Conservation (phyloP, 2,329 filamentous ascomycete species). For the Colletotrichum navitas region DNA sequence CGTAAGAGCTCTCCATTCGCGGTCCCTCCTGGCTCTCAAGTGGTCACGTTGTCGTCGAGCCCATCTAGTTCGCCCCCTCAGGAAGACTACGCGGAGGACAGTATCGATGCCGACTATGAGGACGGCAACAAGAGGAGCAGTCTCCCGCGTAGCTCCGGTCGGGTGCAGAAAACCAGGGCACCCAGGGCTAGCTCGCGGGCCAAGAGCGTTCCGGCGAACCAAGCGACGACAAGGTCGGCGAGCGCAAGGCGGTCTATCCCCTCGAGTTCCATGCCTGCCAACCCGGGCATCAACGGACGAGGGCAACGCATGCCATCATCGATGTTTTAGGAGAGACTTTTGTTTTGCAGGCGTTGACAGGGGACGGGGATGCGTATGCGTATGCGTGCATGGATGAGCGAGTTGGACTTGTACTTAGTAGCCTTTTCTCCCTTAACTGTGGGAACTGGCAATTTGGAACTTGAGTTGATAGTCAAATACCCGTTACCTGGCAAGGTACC, state of each 20-base stretch:
- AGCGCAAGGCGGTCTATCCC: slow-evolving; percentile 8
- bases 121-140: slow-evolving; percentile 37
- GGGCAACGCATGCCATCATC: slow-evolving; percentile 21
- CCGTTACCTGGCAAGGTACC: slow-evolving; percentile 13
- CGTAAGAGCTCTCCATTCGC: slow-evolving; percentile 43
- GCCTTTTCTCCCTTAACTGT: background rate
- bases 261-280: slow-evolving; percentile 15
- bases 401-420: slow-evolving; percentile 2
- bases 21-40: slow-evolving; percentile 50
- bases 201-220: slow-evolving; percentile 26
- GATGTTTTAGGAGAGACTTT: slow-evolving; percentile 22
- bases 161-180: slow-evolving; percentile 43
- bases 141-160: slow-evolving; percentile 39
- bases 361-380: background rate
- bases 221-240: background rate
- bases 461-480: slow-evolving; percentile 4
- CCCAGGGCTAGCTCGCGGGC: slow-evolving; percentile 11
- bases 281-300: background rate
- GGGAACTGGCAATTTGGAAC: background rate
- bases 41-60: slow-evolving; percentile 50
- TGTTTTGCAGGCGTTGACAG: background rate
- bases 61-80: slow-evolving; percentile 39
- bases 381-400: background rate
- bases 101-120: slow-evolving; percentile 53
- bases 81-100: slow-evolving; percentile 56